These are phyloP conservation scores for Calvatia gigantea DNA, from an alignment of 768 basidiomycete species.

Conservation along the genomic window DNA sequence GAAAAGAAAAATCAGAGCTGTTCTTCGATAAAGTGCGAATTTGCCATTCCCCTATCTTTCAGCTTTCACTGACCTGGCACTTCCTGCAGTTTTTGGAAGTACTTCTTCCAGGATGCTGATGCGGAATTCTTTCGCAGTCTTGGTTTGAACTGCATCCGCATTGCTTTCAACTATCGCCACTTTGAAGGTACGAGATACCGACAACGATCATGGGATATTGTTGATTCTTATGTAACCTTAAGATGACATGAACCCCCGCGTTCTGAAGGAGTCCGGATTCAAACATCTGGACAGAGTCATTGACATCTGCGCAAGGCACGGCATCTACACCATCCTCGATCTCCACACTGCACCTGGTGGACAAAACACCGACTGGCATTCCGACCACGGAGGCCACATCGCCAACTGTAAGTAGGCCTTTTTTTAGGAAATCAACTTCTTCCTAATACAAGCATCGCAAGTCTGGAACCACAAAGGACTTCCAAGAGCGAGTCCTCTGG, in stretches of 20 bases:
- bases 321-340: conserved; percentile 80
- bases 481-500: conserved; percentile 76
- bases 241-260: conserved; percentile 80
- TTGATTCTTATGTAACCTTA: not conserved
- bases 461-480: conserved; percentile 85
- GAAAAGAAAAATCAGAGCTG: conserved; percentile 64
- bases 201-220: not conserved
- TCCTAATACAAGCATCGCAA: conserved; percentile 13
- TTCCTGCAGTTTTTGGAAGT: conserved; percentile 62
- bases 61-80: not conserved
- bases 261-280: conserved; percentile 73
- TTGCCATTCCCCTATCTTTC: not conserved
- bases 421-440: not conserved
- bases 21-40: conserved; percentile 74
- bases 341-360: conserved; percentile 75
- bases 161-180: conserved; percentile 71
- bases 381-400: conserved; percentile 65
- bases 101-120: conserved; percentile 76
- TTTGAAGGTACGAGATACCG: conserved; percentile 50
- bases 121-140: conserved; percentile 73
- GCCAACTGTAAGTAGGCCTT: conserved; percentile 43
- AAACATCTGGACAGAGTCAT: conserved; percentile 81
- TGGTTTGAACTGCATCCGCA: conserved; percentile 75
- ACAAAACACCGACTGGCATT: conserved; percentile 80
- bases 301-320: conserved; percentile 58